These are phyloP conservation scores for Thielaviopsis punctulata DNA, from an alignment of 2,329 filamentous ascomycete species.

Conservation along the genomic window DNA sequence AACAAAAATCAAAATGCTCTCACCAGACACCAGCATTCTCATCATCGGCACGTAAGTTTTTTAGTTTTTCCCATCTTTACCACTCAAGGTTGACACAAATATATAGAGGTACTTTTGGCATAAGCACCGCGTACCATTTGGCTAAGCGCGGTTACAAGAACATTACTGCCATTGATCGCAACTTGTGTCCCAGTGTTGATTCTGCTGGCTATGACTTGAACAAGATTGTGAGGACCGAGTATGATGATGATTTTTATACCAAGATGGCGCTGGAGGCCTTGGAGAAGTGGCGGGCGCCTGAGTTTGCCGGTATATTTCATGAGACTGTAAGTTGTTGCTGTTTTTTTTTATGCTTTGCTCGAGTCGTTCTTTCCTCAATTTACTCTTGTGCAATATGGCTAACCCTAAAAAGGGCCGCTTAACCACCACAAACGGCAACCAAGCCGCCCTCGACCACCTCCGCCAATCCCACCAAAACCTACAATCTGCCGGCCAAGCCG, in stretches of 20 bases:
- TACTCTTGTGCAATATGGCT: too few relatives aligned
- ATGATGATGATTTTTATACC: conserved; percentile 18
- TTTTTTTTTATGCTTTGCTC: neutral
- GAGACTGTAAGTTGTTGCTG: conserved; percentile 9
- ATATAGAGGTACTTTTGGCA: conserved; percentile 18
- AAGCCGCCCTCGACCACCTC: conserved; percentile 9
- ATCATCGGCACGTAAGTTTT: conserved; percentile 13
- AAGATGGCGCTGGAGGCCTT: conserved; percentile 16
- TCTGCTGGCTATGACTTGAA: conserved; percentile 19
- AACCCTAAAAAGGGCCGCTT: conserved; percentile 11
- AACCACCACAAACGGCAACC: conserved; percentile 10
- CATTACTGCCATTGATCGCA: conserved; percentile 12
- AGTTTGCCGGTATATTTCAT: conserved; percentile 12
- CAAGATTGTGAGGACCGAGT: conserved; percentile 24
- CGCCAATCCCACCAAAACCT: conserved; percentile 13
- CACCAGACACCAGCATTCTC: conserved; percentile 8
- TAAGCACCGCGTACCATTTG: conserved; percentile 20
- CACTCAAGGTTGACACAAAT: neutral
- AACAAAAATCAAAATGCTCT: neutral
- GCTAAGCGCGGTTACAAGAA: conserved; percentile 14
- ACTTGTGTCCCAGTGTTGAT: conserved; percentile 10
- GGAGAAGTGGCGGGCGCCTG: conserved; percentile 9
- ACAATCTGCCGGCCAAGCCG: conserved; percentile 16
- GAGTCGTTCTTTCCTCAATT: neutral
- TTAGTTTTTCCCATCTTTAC: neutral